phyloP scores from a whole-genome alignment of 345 rosid species.

The Aegle marmelos region DNA sequence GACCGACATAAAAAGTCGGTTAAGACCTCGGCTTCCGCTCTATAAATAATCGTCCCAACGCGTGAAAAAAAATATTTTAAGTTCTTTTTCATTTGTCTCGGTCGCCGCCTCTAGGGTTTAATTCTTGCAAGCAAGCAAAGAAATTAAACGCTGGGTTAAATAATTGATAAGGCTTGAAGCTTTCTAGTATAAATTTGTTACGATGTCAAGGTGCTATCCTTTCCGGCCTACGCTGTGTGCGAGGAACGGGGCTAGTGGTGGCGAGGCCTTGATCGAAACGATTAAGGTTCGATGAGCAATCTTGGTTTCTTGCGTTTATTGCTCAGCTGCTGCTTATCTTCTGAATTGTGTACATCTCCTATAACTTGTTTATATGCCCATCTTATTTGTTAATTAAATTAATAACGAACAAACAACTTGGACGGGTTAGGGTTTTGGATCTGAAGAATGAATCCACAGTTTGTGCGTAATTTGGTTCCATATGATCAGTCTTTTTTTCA shows the following conservation, averaged over 20 bases:
- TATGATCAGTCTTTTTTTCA: not conserved
- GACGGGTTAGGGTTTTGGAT: not conserved
- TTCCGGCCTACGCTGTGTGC: constrained; percentile 33
- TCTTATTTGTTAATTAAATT: not conserved
- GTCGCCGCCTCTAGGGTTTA: not conserved
- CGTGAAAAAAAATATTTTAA: rapidly evolving
- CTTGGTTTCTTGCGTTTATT: constrained; percentile 30
- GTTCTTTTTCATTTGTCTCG: rapidly evolving
- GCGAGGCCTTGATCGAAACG: constrained; percentile 44
- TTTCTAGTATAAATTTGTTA: constrained; percentile 21
- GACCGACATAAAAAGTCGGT: constrained; percentile 1
- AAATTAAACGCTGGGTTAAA: not conserved
- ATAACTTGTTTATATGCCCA: not conserved
- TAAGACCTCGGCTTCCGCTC: not conserved
- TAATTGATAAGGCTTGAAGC: not conserved
- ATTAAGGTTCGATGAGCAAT: constrained; percentile 66
- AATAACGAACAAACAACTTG: not conserved
- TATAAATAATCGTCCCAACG: not conserved
- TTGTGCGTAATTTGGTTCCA: not conserved
- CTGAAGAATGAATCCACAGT: not conserved
- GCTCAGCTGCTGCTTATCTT: constrained; percentile 34
- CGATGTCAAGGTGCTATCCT: constrained; percentile 60
- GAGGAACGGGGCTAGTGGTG: constrained; percentile 34
- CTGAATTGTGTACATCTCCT: not conserved
- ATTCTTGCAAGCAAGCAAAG: not conserved